Base-by-base conservation (phyloP, 495 filamentous ascomycete species). In the Penicillium crystallinum region DNA sequence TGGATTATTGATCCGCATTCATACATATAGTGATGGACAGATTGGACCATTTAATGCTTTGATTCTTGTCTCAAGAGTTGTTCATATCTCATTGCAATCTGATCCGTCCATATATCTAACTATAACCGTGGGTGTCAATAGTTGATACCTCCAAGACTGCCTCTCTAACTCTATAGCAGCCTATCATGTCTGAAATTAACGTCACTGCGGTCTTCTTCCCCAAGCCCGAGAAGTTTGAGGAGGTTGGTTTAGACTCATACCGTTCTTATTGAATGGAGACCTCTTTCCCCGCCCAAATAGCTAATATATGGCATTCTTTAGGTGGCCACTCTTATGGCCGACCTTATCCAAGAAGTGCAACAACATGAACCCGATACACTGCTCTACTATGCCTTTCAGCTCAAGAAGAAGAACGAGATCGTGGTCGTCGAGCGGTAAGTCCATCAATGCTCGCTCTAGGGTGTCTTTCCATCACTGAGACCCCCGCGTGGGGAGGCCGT, bases 391-490 rank as follows among this genome's bases (percentile, higher is more conserved):
- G 57, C 64, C 15, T 63, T 64, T 15, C 31, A 45, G 4, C 56
- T 67, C 15, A 52, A 53, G 8, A 59, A 62, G 15, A 62, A 64
- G 25, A 59, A 64, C 6, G 66, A 68, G 40, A 63, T 71, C 36
- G 57, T 66, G n/a, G 58, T 69, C 17, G 56, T 71, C 4, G 66
- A 71, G 49, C 57, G 64, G 68, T 71, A 23, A 46, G 58, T 46
- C 11, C 38, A 30, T 25, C 17, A 7, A 21, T 14, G 3, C 9
- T 31, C 15, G 25, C 18, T 36, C 6, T 18, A 36, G 5, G 22
- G n/a, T 23, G 3, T 8, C 45, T 3, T 8, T 25, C 31, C 14
- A 17, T 36, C 45, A 15, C 19, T 12, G 14, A 17, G 31, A n/a
- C 10, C 25, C 36, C 47, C 47, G 34, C 45, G 21, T 17, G 29